Percentiles rank a stretch among this genome's conserved stretches.
phyloP scores from a whole-genome alignment of 2,329 filamentous ascomycete genomes.

The Aspergillus melleus region DNA sequence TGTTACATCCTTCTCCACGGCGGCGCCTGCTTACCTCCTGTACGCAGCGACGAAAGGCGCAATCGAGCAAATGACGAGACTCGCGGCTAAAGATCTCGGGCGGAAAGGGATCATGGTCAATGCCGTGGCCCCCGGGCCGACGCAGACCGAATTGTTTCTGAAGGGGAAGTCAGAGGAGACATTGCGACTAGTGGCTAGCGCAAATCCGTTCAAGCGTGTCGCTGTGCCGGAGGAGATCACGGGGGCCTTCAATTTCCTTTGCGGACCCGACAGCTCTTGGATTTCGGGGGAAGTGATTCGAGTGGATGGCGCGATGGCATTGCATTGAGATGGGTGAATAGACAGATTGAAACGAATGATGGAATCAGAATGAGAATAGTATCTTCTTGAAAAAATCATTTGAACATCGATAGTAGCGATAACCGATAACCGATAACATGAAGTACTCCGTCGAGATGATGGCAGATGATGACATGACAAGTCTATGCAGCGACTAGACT shows the following conservation, averaged over 20 bases:
- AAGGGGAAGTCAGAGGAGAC: slow-evolving; percentile 51
- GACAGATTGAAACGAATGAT: neutral
- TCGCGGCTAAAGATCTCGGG: slow-evolving; percentile 57
- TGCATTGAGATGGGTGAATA: neutral
- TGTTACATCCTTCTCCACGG: slow-evolving; percentile 36
- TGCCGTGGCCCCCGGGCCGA: slow-evolving; percentile 55
- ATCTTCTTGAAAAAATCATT: no score
- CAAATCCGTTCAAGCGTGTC: slow-evolving; percentile 49
- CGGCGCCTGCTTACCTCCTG: slow-evolving; percentile 51
- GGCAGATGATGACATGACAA: neutral
- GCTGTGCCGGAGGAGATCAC: slow-evolving; percentile 55
- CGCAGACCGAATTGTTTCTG: slow-evolving; percentile 57
- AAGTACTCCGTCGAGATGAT: neutral
- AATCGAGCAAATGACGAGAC: slow-evolving; percentile 59
- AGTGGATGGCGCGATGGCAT: slow-evolving; percentile 44
- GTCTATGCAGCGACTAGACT: neutral
- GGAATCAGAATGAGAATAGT: no score
- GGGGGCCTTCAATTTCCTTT: slow-evolving; percentile 47
- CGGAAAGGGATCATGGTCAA: slow-evolving; percentile 55
- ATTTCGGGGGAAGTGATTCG: slow-evolving; percentile 50
- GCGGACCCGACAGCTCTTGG: slow-evolving; percentile 42
- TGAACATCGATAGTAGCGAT: no score
- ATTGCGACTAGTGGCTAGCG: slow-evolving; percentile 42
- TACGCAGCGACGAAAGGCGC: slow-evolving; percentile 61
- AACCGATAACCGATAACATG: neutral